Evolutionary conservation across 192 early-diverging fungal species (phyloP), one percentile per base, ranked within the genome.

Genomic region (Blastocladiella britannica): DNA sequence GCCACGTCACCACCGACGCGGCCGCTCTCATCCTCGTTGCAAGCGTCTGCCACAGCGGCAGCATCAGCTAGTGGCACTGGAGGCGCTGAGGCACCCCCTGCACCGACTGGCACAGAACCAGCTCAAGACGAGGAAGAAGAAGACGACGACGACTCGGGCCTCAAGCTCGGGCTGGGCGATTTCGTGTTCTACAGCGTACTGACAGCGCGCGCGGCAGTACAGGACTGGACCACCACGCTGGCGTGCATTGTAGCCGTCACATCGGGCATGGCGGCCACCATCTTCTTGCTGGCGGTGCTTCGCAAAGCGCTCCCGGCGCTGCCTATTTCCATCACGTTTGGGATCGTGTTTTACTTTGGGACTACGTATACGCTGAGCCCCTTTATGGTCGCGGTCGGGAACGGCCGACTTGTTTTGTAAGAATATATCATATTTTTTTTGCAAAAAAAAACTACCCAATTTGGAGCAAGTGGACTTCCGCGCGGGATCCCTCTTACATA

Each of bases 111-210:
- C n/a, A n/a, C n/a, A n/a, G n/a, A n/a, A n/a, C n/a, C n/a, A n/a
- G n/a, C n/a, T n/a, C n/a, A n/a, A n/a, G 37, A 47, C 0, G 37
- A 47, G 4, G 37, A 47, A 1, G 37, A 47, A 1, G 37, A 47
- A 9, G 37, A 47, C 37, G 37, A 47, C 37, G 37, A 47, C 9
- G 37, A 47, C n/a, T 47, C 37, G 15, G 88, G 88, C 29, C 58
- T 91, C 37, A 89, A 89, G 61, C 62, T 91, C n/a, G 88, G 88
- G 7, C 60, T 91, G 28, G 88, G 88, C 25, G 88, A 91, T 60
- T 91, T 91, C 76, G 88, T 91, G 5, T 91, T 91, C 62, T 91
- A 91, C 56, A 82, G 79, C 60, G 87, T 91, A 7, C 62, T 91
- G 55, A 73, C 87, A 28, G 79, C 80, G 7, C 67, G 82, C 56